Base-by-base conservation (phyloP, 441 rosid species). In the Caryocar brasiliense region DNA sequence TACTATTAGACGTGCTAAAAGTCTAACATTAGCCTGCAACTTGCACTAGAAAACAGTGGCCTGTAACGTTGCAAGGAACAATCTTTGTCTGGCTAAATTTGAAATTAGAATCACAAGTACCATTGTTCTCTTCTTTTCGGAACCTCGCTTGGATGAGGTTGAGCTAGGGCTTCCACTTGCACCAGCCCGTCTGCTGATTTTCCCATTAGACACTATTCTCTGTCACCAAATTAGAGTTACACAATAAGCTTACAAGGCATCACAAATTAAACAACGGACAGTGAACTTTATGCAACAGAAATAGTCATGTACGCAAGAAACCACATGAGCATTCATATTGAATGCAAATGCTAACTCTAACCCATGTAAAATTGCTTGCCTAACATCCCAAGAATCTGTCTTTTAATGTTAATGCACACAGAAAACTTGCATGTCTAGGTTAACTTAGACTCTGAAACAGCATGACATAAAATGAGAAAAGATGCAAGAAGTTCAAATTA, bases 81-180 rank as follows among this genome's bases (percentile, higher is more conserved):
- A n/a, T n/a, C n/a, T n/a, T n/a, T n/a, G n/a, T n/a, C n/a, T n/a
- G n/a, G n/a, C n/a, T n/a, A n/a, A n/a, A n/a, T n/a, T n/a, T n/a
- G n/a, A n/a, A n/a, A 2, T 53, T 36, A 12, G 11, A 43, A 33
- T 23, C 39, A 20, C 40, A 9, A 68, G 28, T 72, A 83, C 88
- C 88, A 71, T 68, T 46, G 76, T 60, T 32, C 69, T 73, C 66
- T 73, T 77, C 77, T 68, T 84, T 17, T 79, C 89, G 53, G 82
- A 77, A 58, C 65, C 73, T 50, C 82, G 72, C 68, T 74, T 84
- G 14, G 81, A 72, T 46, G 77, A 59, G 32, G 58, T 61, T 47
- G 85, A 79, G 54, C 78, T 30, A 25, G 75, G 60, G 70, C 64
- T 75, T 54, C 78, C 72, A 42, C 65, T 65, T 36, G 73, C 69